Evolutionary conservation across 345 rosid genomes (phyloP), one percentile per base, ranked within the genome.

Genomic region (Eucalyptus marginata): DNA sequence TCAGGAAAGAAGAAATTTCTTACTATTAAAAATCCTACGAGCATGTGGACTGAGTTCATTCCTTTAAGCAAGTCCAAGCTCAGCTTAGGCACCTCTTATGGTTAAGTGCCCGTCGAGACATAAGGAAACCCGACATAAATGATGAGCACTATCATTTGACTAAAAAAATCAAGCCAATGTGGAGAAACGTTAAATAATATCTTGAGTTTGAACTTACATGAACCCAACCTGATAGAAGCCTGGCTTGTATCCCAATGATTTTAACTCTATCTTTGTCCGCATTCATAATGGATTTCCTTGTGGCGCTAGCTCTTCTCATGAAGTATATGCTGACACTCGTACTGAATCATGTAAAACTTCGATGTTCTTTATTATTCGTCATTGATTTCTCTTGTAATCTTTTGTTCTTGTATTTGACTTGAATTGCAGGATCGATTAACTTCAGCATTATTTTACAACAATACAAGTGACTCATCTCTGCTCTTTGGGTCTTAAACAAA

Each of bases 291-390:
- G 5, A 5, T 76, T 40, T 36, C 27, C 10, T 5, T 20, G 15
- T 2, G 4, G 15, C 5, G 2, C 27, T 40, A 40, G 27, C 83
- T 36, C 47, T 36, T 22, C 3, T 76, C 15, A 36, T 76, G 13
- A 1, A 76, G 8, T 20, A 18, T 12, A 0, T 1, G 8, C 1
- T 18, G 7, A 71, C 7, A 17, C 8, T 76, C 0, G 0, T 3
- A 40, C 7, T 20, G 27, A 36, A 36, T 10, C 7, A 20, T 22
- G 15, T 36, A 20, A 20, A 71, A 40, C 24, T 76, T 12, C 7
- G 14, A 10, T 22, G 8, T 36, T 22, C 46, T 71, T 71, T 16
- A 71, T 71, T 20, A 18, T 36, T 71, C 27, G 0, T 76, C 27
- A 6, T 76, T 36, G 47, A 22, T 36, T 40, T 76, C 83, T 76